phyloP scores from a whole-genome alignment of 495 filamentous ascomycete species.

The Chaetomium cochliodes region DNA sequence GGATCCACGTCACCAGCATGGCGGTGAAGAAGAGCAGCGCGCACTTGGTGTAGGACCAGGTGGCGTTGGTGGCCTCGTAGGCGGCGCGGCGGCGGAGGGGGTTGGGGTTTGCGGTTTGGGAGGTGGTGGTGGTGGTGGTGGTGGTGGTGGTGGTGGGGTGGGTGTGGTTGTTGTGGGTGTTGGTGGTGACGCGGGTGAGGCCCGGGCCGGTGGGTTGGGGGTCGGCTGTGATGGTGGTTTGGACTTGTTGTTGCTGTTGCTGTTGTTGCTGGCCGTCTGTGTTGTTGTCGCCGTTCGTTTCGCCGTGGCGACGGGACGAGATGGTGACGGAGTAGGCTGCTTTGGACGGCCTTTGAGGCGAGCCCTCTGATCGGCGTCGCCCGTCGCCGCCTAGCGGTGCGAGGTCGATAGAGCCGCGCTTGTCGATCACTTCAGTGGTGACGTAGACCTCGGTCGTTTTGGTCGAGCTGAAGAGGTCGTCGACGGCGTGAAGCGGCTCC shows the following conservation, averaged over 20 bases:
- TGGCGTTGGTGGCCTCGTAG: slow-evolving; percentile 51
- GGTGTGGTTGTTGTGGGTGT: slow-evolving; percentile 9
- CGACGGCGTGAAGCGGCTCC: slow-evolving; percentile 17
- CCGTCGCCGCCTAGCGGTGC: slow-evolving; percentile 10
- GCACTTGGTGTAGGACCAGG: slow-evolving; percentile 80
- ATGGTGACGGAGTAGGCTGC: slow-evolving; percentile 52
- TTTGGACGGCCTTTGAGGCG: slow-evolving; percentile 26
- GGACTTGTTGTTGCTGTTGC: slow-evolving; percentile 19
- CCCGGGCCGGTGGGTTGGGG: not conserved
- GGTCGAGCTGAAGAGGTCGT: slow-evolving; percentile 45
- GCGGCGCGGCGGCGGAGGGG: slow-evolving; percentile 25
- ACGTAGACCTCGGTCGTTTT: slow-evolving; percentile 63
- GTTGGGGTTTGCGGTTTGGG: not conserved
- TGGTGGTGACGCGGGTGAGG: slow-evolving; percentile 7
- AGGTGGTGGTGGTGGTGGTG: not conserved
- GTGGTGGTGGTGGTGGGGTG: not conserved
- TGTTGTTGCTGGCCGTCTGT: not conserved
- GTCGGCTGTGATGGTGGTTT: slow-evolving; percentile 18
- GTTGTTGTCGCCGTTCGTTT: slow-evolving; percentile 10
- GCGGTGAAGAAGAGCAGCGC: slow-evolving; percentile 82
- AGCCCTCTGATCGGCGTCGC: slow-evolving; percentile 3
- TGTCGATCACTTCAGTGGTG: slow-evolving; percentile 42
- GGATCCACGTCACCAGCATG: slow-evolving; percentile 80
- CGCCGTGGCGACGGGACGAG: slow-evolving; percentile 36
- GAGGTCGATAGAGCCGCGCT: slow-evolving; percentile 14